A percentile compares a stretch with the other conserved stretches of the same genome.
These are phyloP conservation scores for Calonectria leucothoes DNA, from an alignment of 2,329 filamentous ascomycete genomes.

Conservation along the genomic window DNA sequence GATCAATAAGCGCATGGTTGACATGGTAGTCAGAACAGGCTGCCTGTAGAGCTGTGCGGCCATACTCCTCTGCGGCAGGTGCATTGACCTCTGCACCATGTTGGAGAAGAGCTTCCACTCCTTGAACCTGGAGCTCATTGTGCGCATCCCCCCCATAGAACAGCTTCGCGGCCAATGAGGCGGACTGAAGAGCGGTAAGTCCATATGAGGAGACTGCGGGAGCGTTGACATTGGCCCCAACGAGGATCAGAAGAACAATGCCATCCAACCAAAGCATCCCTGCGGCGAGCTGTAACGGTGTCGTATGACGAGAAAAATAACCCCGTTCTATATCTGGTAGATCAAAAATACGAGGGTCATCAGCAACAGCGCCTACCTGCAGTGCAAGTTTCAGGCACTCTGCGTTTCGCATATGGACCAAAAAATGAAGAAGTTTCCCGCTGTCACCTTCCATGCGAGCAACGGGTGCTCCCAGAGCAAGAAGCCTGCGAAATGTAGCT, in stretches of 20 bases:
- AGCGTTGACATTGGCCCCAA: neutral
- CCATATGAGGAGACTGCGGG: neutral
- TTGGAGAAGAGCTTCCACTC: neutral
- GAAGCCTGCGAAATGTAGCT: neutral
- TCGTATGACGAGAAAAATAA: neutral
- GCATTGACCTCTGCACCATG: neutral
- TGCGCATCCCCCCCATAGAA: neutral
- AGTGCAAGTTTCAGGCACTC: neutral
- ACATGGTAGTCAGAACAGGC: neutral
- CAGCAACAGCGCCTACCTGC: neutral
- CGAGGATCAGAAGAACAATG: neutral
- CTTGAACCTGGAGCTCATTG: neutral
- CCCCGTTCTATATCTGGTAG: fast-evolving
- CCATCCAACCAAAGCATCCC: neutral
- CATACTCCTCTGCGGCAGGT: neutral
- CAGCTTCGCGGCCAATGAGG: neutral
- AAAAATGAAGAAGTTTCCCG: neutral
- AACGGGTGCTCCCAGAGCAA: neutral
- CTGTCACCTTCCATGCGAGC: neutral
- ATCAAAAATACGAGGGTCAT: neutral
- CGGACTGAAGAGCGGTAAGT: neutral
- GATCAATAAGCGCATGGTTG: neutral
- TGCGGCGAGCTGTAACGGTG: neutral
- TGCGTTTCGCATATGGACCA: neutral
- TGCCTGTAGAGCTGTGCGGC: neutral